Evolutionary conservation across 805 yeast genomes (phyloP).

Genomic region (Diddensiella santjacobensis): DNA sequence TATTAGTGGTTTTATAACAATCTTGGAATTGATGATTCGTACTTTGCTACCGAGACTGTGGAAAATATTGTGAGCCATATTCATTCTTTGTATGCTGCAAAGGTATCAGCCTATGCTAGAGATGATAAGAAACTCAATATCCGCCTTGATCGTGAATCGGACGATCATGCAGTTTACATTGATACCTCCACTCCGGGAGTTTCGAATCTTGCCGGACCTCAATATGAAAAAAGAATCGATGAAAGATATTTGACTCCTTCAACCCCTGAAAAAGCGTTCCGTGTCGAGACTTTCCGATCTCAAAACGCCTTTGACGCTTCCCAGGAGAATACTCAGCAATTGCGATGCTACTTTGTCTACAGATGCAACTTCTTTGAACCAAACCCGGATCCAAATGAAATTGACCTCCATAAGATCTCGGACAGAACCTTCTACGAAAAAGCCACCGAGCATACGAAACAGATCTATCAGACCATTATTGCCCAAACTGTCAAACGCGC

Average conservation of each 20-base stretch:
- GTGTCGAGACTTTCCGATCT: constrained; percentile 78
- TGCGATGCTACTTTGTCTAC: constrained; percentile 79
- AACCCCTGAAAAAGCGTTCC: constrained; percentile 43
- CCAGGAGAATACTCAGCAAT: constrained; percentile 43
- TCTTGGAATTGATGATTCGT: constrained; percentile 88
- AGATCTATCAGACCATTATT: constrained; percentile 69
- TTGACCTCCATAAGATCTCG: constrained; percentile 63
- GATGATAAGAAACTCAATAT: constrained; percentile 55
- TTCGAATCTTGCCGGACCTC: constrained; percentile 41
- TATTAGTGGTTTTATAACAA: constrained; percentile 73
- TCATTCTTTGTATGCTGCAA: constrained; percentile 86
- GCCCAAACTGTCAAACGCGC: constrained; percentile 64
- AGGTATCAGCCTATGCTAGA: constrained; percentile 80
- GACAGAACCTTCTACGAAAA: constrained; percentile 75
- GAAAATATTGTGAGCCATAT: constrained; percentile 78
- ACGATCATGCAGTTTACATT: constrained; percentile 87
- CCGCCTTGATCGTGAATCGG: constrained; percentile 73
- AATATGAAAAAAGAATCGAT: constrained; percentile 75
- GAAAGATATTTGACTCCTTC: constrained; percentile 57
- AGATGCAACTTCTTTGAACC: constrained; percentile 52
- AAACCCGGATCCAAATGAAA: constrained; percentile 35
- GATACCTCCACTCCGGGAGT: constrained; percentile 61
- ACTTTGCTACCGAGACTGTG: constrained; percentile 81
- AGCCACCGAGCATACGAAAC: constrained; percentile 75
- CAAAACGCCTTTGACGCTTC: constrained; percentile 19